Percentiles rank a stretch among this genome's conserved stretches.
Evolutionary conservation across 1,284 basidiomycete genomes (phyloP).

Genomic region (Bjerkandera adusta): DNA sequence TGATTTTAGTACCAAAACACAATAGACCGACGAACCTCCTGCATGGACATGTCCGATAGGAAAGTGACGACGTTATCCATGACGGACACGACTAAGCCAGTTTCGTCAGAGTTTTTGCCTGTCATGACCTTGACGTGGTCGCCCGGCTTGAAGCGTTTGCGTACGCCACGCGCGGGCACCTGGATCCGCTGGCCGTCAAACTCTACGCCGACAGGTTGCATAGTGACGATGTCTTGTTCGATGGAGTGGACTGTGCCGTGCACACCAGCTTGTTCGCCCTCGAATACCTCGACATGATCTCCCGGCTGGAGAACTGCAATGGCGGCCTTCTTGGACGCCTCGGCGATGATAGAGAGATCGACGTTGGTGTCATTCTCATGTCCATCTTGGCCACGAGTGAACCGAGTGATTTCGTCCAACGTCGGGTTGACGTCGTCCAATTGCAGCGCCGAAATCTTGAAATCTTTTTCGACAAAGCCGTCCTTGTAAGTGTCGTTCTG

Average conservation of each 20-base stretch:
- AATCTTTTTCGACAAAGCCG: conserved; percentile 96
- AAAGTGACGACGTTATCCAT: conserved; percentile 92
- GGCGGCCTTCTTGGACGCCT: conserved; percentile 84
- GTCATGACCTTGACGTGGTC: conserved; percentile 99
- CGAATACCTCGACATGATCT: conserved; percentile 96
- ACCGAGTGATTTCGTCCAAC: conserved; percentile 93
- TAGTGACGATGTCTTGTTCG: conserved; percentile 82
- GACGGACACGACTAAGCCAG: conserved; percentile 93
- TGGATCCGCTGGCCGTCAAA: conserved; percentile 85
- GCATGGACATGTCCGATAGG: conserved; percentile 95
- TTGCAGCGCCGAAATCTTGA: conserved; percentile 79
- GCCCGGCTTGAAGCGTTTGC: conserved; percentile 95
- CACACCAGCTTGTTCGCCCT: conserved; percentile 94
- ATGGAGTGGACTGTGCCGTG: conserved; percentile 92
- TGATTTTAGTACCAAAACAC: background rate
- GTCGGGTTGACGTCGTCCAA: conserved; percentile 94
- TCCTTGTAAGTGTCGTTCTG: conserved; percentile 92
- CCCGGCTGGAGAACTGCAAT: conserved; percentile 94
- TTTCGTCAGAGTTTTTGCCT: conserved; percentile 93
- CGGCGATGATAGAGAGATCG: conserved; percentile 84
- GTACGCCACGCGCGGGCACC: conserved; percentile 84
- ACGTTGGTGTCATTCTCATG: conserved; percentile 60
- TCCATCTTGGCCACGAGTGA: conserved; percentile 72
- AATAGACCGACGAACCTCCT: conserved; percentile 55
- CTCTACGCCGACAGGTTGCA: conserved; percentile 81